phyloP scores from a whole-genome alignment of 352 stramenopile genomes.

The Aphanomyces cochlioides region DNA sequence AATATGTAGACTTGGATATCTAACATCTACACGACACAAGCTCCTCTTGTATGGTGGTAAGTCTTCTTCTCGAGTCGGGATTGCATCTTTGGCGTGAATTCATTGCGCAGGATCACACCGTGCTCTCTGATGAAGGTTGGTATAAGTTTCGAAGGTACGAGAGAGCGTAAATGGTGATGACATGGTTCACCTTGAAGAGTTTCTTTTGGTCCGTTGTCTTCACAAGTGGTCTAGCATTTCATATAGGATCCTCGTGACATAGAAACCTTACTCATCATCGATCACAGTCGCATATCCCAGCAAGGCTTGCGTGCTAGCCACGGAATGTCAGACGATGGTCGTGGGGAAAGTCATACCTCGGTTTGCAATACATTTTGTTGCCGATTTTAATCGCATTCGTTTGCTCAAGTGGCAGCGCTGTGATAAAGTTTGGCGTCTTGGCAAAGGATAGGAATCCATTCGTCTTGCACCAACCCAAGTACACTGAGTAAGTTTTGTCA shows the following conservation, averaged over 20 bases:
- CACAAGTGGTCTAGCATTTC: too few relatives aligned
- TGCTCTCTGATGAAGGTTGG: background rate
- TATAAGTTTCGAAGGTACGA: background rate
- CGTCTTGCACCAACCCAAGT: slow-evolving; percentile 15
- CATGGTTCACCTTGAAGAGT: background rate
- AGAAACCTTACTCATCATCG: background rate
- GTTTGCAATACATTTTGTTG: slow-evolving; percentile 31
- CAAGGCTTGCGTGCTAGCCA: slow-evolving; percentile 17
- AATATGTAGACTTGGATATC: background rate
- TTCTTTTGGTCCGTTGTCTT: too few relatives aligned
- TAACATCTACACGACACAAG: background rate
- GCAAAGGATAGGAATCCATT: slow-evolving; percentile 21
- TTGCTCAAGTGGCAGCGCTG: slow-evolving; percentile 20
- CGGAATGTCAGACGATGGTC: background rate
- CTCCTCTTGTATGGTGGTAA: background rate
- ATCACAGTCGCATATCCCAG: slow-evolving; percentile 23
- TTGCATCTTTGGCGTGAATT: background rate
- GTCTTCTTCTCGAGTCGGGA: background rate
- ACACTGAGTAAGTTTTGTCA: slow-evolving; percentile 2
- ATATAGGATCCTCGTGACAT: too few relatives aligned
- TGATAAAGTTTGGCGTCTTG: background rate
- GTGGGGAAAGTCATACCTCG: background rate
- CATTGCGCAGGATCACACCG: slow-evolving; percentile 6
- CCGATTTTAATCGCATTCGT: slow-evolving; percentile 27
- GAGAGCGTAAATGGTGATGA: slow-evolving; percentile 13